Percentiles rank a stretch among this genome's conserved stretches.
Evolutionary conservation across 768 basidiomycete species (phyloP).

Genomic region (Pilatotrama ljubarskyi): DNA sequence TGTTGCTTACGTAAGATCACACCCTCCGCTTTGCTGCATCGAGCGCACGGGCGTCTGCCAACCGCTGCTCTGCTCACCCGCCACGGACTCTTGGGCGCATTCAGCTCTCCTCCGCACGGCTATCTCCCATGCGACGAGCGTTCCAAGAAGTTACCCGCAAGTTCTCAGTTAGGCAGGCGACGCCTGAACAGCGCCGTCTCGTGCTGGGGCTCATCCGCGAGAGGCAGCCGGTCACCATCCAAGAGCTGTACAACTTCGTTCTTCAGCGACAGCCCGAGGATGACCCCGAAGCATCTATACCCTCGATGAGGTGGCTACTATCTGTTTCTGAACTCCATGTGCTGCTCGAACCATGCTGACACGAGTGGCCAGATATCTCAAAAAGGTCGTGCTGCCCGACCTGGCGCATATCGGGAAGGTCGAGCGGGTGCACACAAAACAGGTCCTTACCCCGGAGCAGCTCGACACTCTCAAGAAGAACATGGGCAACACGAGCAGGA

Average conservation of each 20-base stretch:
- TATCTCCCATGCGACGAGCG: background rate
- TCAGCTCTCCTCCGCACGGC: background rate
- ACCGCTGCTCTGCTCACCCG: background rate
- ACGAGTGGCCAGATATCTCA: conserved; percentile 48
- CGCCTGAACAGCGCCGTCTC: conserved; percentile 24
- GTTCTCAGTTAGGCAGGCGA: conserved; percentile 12
- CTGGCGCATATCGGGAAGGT: conserved; percentile 45
- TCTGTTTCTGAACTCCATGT: background rate
- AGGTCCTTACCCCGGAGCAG: conserved; percentile 32
- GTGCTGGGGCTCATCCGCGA: conserved; percentile 27
- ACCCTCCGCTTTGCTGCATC: background rate
- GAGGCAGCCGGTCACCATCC: conserved; percentile 26
- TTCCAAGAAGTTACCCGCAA: background rate
- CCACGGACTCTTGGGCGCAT: background rate
- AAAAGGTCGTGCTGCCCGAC: conserved; percentile 49
- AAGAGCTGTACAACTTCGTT: conserved; percentile 31
- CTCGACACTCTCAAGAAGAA: conserved; percentile 21
- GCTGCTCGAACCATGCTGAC: background rate
- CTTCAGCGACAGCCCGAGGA: conserved; percentile 21
- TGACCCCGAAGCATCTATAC: conserved; percentile 47
- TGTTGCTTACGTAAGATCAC: conserved; percentile 17
- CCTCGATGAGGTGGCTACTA: conserved; percentile 49
- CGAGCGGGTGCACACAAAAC: conserved; percentile 41
- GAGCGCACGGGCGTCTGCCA: background rate
- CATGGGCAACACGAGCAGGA: conserved; percentile 27